A percentile compares a stretch with the other conserved stretches of the same genome.
phyloP scores from a whole-genome alignment of 192 early-diverging fungal genomes.

The Coemansia sp. region DNA sequence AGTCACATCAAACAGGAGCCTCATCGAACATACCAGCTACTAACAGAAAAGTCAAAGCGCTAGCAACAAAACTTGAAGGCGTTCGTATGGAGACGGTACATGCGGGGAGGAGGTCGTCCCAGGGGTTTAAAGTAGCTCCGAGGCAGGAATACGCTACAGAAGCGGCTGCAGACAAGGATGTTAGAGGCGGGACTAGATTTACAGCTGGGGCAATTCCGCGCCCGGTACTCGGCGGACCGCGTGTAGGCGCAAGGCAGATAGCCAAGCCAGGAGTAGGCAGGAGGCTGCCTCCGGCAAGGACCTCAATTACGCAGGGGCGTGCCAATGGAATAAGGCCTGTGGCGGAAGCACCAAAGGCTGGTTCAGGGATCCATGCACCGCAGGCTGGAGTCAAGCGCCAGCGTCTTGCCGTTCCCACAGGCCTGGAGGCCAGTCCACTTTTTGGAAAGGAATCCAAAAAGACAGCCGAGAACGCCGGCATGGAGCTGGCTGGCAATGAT shows the following conservation, averaged over 20 bases:
- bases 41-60: constrained; percentile 20
- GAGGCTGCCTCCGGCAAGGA: constrained; percentile 35
- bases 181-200: constrained; percentile 4
- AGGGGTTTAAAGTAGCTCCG: constrained; percentile 43
- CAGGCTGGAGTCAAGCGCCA: constrained; percentile 30
- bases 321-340: constrained; percentile 7
- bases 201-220: constrained; percentile 7
- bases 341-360: neutral
- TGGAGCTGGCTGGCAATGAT: neutral
- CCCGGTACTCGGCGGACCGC: constrained; percentile 1
- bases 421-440: neutral
- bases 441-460: neutral
- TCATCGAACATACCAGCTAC: constrained; percentile 5
- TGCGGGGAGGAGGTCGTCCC: constrained; percentile 41
- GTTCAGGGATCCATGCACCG: neutral
- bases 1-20: neutral
- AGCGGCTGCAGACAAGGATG: neutral
- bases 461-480: constrained; percentile 2
- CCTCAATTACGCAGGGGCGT: constrained; percentile 33
- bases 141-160: constrained; percentile 20
- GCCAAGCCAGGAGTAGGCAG: constrained; percentile 18
- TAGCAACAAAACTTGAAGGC: constrained; percentile 6
- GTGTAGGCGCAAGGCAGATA: constrained; percentile 11
- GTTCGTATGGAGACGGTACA: constrained; percentile 18
- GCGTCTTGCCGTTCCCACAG: constrained; percentile 14